Conservation (phyloP, 495 filamentous ascomycete genomes). For the Penicillium bialowiezense region DNA sequence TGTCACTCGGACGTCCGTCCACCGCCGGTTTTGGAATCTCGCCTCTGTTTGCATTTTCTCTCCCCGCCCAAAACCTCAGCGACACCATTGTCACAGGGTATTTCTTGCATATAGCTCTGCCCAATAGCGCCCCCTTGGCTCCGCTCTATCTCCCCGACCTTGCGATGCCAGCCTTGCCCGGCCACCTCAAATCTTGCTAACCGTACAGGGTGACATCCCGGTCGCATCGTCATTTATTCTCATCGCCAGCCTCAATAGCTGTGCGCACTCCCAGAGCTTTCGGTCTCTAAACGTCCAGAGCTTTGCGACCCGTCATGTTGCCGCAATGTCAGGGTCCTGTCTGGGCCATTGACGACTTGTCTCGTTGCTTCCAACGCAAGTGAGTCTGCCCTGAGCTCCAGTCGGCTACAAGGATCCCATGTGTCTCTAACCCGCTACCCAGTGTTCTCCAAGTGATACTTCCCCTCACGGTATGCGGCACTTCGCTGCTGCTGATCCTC, state of each 20-base stretch:
- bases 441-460: slow-evolving; percentile 85
- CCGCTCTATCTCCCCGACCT: slow-evolving; percentile 9
- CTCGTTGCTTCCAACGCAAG: slow-evolving; percentile 84
- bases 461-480: slow-evolving; percentile 65
- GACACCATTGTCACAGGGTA: too few species aligned
- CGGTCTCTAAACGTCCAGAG: slow-evolving; percentile 5
- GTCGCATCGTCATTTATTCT: slow-evolving; percentile 5
- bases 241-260: slow-evolving; percentile 2
- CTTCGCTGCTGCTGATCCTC: slow-evolving; percentile 67
- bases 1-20: slow-evolving; percentile 21
- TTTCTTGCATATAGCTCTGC: too few species aligned
- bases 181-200: slow-evolving; percentile 17
- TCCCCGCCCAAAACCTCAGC: too few species aligned
- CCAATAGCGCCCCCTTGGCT: slow-evolving; percentile 1
- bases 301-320: slow-evolving; percentile 54
- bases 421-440: slow-evolving; percentile 15
- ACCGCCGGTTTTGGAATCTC: slow-evolving; percentile 22
- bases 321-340: slow-evolving; percentile 74
- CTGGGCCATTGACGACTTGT: slow-evolving; percentile 88
- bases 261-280: slow-evolving; percentile 11
- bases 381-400: slow-evolving; percentile 31
- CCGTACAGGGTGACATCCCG: slow-evolving; percentile 2
- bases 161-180: slow-evolving; percentile 31
- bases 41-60: slow-evolving; percentile 3
- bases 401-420: slow-evolving; percentile 1